Evolutionary conservation across 2,329 filamentous ascomycete genomes (phyloP).

Genomic region (Aspergillus candidus): DNA sequence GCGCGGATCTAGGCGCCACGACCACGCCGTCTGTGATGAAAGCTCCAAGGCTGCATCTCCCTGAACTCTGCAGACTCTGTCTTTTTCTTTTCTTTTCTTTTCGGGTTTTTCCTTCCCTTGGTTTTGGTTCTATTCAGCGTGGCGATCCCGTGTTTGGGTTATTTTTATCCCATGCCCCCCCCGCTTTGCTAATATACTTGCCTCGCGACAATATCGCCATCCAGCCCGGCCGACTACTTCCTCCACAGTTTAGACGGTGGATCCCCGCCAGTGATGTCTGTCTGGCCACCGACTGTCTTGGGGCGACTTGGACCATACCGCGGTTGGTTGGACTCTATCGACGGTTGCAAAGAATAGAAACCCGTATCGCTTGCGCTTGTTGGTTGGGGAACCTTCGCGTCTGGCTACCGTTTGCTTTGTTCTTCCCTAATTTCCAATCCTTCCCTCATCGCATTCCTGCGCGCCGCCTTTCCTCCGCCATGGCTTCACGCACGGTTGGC

Average conservation of each 20-base stretch:
- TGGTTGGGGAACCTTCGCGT: conserved; percentile 12
- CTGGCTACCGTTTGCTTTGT: conserved; percentile 12
- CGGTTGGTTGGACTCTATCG: conserved; percentile 11
- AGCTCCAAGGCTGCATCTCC: conserved; percentile 22
- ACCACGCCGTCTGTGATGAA: conserved; percentile 29
- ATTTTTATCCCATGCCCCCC: conserved; percentile 14
- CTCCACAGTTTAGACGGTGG: conserved; percentile 10
- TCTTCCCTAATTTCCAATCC: conserved; percentile 9
- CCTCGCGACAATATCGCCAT: too few species aligned
- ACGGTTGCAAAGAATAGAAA: conserved; percentile 27
- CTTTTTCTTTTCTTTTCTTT: too few species aligned
- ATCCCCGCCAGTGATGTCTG: conserved; percentile 11
- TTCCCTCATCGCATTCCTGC: conserved; percentile 14
- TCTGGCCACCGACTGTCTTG: conserved; percentile 9
- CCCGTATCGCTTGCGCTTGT: conserved; percentile 15
- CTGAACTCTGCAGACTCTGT: conserved; percentile 14
- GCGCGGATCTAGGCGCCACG: conserved; percentile 25
- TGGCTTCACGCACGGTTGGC: conserved; percentile 23
- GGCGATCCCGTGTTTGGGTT: conserved; percentile 11
- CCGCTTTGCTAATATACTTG: neutral
- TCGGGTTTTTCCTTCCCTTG: neutral
- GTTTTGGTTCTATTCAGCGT: conserved; percentile 6
- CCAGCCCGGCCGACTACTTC: conserved; percentile 7
- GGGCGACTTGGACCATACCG: conserved; percentile 13
- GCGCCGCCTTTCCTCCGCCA: conserved; percentile 15